Evolutionary conservation across 2,329 filamentous ascomycete genomes (phyloP), one percentile per base, ranked within the genome.

Genomic region (Pyrenophora tritici-repentis): DNA sequence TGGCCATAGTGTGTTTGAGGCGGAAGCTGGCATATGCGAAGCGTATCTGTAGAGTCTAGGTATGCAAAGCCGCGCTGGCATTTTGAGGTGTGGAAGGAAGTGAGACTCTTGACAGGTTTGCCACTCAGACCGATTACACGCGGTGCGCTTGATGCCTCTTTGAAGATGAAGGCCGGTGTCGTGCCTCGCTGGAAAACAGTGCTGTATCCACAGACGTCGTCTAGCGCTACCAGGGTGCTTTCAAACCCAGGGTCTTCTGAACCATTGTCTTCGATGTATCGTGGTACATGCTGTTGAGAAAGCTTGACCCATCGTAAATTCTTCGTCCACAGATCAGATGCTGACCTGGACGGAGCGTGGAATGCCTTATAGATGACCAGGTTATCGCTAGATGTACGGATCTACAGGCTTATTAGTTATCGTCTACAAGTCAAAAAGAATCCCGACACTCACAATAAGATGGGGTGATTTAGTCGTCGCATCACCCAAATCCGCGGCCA

Each of bases 321-420:
- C 18, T 78, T 75, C 1, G 81, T 76, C 59, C 87, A 81, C 5
- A 79, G 73, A 22, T 75, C 60, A 6, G 66, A 62, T n/a, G 56
- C 49, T 64, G 70, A 48, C 71, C 71, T 22, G 66, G 68, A 33
- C 68, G 75, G 54, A 76, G 76, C 68, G 35, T 83, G 80, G 61
- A 91, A 88, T 1, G 93, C 91, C 68, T 94, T 86, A 70, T 97
- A 99, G 38, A 97, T 82, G 9, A 88, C 88, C 29, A 97, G 77
- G 67, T 97, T 92, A 58, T 96, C 88, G 52, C 85, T 87, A 8
- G 83, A 81, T 41, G 90, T 90, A 42, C 93, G 89, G 22, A 92
- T 78, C 88, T 91, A 57, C 32, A 32, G 41, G 52, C 57, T 34
- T 39, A 49, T 54, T 42, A 52, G 42, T 7, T 12, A 29, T 9